Conservation (phyloP, 139 green algal genomes). For the Haematococcus lacustris region DNA sequence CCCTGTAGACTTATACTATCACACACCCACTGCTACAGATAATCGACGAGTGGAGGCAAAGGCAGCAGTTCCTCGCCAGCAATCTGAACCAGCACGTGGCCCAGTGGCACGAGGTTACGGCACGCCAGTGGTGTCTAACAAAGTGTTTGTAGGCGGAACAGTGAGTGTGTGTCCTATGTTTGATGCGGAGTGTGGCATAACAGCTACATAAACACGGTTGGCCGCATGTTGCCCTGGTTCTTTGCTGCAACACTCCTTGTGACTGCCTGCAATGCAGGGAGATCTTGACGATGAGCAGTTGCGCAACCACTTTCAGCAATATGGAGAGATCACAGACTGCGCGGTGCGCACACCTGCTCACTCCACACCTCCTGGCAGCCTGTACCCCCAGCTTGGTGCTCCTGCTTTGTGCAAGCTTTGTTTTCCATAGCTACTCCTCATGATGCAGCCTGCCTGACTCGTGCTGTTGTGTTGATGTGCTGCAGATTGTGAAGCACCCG, state of each 20-base stretch:
- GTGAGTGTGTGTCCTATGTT: conserved; percentile 18
- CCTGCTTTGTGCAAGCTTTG: background rate
- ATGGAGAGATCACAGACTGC: conserved; percentile 64
- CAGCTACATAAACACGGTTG: background rate
- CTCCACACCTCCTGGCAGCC: background rate
- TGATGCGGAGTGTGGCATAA: background rate
- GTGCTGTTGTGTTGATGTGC: background rate
- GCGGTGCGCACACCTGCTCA: conserved; percentile 52
- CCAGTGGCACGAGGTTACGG: conserved; percentile 12
- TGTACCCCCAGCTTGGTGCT: background rate
- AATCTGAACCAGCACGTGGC: background rate
- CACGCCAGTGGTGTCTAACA: conserved; percentile 35
- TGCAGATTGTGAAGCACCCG: conserved; percentile 23
- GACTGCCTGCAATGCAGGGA: conserved; percentile 11
- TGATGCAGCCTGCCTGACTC: background rate
- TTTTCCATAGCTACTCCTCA: background rate
- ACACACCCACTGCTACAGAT: conserved; percentile 17
- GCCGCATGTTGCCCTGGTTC: background rate
- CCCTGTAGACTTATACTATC: background rate
- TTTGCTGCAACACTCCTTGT: background rate
- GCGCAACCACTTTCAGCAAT: conserved; percentile 72
- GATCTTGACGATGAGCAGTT: conserved; percentile 62
- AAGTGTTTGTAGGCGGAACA: conserved; percentile 70
- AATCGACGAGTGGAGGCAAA: conserved; percentile 65
- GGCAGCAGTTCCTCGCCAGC: conserved; percentile 50